These are phyloP conservation scores for Botrytis hyacinthi DNA, from an alignment of 2,329 filamentous ascomycete species.

Conservation along the genomic window DNA sequence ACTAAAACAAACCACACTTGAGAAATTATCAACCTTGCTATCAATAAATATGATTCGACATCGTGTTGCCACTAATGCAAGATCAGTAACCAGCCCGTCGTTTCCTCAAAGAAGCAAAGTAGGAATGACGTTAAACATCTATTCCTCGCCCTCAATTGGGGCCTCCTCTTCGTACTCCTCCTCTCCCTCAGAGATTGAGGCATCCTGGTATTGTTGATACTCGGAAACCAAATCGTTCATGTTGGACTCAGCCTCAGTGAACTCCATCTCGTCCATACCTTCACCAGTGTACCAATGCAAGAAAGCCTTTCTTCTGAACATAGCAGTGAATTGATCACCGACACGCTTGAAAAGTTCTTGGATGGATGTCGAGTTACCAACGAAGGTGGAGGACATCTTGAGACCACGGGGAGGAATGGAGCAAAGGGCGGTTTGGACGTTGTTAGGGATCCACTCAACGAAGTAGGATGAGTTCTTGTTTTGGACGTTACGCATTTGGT, in stretches of 20 bases:
- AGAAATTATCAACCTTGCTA: conserved; percentile 33
- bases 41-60: conserved; percentile 30
- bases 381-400: conserved; percentile 99
- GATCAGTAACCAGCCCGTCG: conserved; percentile 24
- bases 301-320: conserved; percentile 99
- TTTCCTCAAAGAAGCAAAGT: conserved; percentile 24
- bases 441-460: conserved; percentile 99
- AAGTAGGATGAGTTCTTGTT: conserved; percentile 99
- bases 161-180: conserved; percentile 86
- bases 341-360: conserved; percentile 99
- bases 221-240: conserved; percentile 99
- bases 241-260: conserved; percentile 99
- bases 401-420: conserved; percentile 96
- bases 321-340: conserved; percentile 98
- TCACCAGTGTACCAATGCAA: conserved; percentile 99
- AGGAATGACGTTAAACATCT: conserved; percentile 25
- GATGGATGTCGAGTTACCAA: conserved; percentile 99
- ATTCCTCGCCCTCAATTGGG: conserved; percentile 66
- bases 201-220: conserved; percentile 99
- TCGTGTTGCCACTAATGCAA: conserved; percentile 28
- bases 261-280: conserved; percentile 99
- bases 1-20: conserved; percentile 21
- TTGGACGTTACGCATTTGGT: conserved; percentile 99
- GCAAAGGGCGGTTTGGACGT: conserved; percentile 99
- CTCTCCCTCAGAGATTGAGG: conserved; percentile 93